Evolutionary conservation across 192 early-diverging fungal genomes (phyloP), one percentile per base, ranked within the genome.

Genomic region (Rhizoclosmatium sp.): DNA sequence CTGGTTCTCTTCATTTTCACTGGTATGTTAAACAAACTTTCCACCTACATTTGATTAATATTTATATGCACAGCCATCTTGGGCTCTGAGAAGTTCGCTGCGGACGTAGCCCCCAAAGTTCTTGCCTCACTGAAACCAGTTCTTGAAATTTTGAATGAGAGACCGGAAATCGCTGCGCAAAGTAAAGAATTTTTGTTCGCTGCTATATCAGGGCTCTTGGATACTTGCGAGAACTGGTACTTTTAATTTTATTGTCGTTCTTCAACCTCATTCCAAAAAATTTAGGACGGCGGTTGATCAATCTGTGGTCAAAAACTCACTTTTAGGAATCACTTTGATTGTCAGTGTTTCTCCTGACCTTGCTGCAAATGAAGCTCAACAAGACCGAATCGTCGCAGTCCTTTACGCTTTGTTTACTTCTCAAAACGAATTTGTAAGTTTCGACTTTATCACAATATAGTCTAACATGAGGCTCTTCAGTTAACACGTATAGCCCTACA

Each of bases 291-390:
- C 54, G 54, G 54, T 9, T 40, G 79, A 86, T 51, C 39, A 45
- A 19, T 47, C 80, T 47, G 61, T 82, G n/a, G 42, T 84, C 42
- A 86, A 81, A 69, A 88, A 88, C 69, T 12, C 79, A 39, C 39
- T 85, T 16, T 71, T 85, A 3, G 81, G 74, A 3, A 42, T 79
- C 48, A 80, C 86, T 5, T 46, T 88, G 51, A 51, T 80, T 47
- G 39, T 81, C 12, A 84, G 81, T 21, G 54, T 62, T 0, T 46
- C 68, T 12, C 84, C 86, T 12, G 71, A 54, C 2, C 60, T 74
- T 5, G 31, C 44, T 9, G 47, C 4, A 39, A 67, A 54, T 67
- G 40, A 14, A 7, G 51, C 65, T 19, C 45, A 66, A 42, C 65
- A 66, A 9, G 75, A 76, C 7, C 9, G 65, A 67, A 41, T 76